phyloP scores from a whole-genome alignment of 306 rosid species.

The Neltuma alba region DNA sequence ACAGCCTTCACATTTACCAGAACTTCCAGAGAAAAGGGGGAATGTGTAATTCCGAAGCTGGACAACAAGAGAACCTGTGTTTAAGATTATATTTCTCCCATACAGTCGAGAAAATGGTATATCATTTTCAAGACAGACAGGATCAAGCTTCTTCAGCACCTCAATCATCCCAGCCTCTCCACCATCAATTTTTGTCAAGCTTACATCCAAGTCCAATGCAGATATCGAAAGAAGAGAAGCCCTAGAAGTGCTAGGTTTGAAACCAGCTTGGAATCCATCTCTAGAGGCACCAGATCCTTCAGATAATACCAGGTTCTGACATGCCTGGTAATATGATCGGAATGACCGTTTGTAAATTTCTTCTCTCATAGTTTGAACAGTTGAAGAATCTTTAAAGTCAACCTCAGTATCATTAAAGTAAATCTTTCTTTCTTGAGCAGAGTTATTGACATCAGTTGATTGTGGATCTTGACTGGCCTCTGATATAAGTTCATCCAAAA shows the following conservation, averaged over 20 bases:
- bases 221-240: conserved; percentile 82
- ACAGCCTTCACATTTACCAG: conserved; percentile 83
- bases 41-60: conserved; percentile 79
- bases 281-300: conserved; percentile 91
- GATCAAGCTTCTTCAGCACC: conserved; percentile 84
- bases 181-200: conserved; percentile 86
- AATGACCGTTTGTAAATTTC: conserved; percentile 80
- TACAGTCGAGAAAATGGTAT: conserved; percentile 90
- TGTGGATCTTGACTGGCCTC: conserved; percentile 62
- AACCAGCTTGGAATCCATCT: conserved; percentile 91
- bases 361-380: conserved; percentile 58
- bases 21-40: conserved; percentile 86
- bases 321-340: conserved; percentile 85
- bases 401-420: conserved; percentile 66
- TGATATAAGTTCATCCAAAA: conserved; percentile 70
- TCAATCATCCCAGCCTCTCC: conserved; percentile 94
- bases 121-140: conserved; percentile 73
- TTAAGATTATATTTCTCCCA: conserved; percentile 79
- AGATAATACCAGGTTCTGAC: conserved; percentile 68
- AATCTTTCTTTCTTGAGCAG: conserved; percentile 64
- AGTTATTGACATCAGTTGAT: conserved; percentile 53
- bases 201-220: conserved; percentile 74
- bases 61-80: conserved; percentile 68
- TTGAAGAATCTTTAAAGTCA: conserved; percentile 69
- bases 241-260: conserved; percentile 79